Evolutionary conservation across 2,329 filamentous ascomycete species (phyloP).

Genomic region (Coniochaeta sp.): DNA sequence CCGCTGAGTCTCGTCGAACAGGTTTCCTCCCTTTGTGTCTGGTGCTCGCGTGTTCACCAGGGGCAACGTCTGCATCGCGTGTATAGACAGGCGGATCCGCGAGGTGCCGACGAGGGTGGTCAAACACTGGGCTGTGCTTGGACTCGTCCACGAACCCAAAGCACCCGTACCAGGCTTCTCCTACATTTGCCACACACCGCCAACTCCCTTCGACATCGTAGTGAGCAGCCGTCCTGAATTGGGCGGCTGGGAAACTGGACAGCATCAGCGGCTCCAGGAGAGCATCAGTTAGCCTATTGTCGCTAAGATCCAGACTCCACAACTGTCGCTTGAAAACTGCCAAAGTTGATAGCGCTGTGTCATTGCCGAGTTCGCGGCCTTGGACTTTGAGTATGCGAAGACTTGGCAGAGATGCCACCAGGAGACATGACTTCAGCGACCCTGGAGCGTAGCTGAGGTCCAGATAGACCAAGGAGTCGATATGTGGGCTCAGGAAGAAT

Average conservation of each 20-base stretch:
- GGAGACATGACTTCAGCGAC: slow-evolving; percentile 28
- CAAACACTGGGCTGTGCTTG: slow-evolving; percentile 32
- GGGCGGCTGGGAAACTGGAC: slow-evolving; percentile 19
- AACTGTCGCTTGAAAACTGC: slow-evolving; percentile 28
- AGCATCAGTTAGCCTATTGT: slow-evolving; percentile 44
- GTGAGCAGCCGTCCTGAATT: slow-evolving; percentile 18
- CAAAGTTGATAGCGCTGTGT: slow-evolving; percentile 24
- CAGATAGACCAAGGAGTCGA: slow-evolving; percentile 40
- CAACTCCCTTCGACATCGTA: slow-evolving; percentile 40
- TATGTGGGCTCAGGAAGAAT: slow-evolving; percentile 28
- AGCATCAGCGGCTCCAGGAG: slow-evolving; percentile 24
- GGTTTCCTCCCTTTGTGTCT: slow-evolving; percentile 27
- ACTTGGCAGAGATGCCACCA: slow-evolving; percentile 28
- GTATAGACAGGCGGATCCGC: slow-evolving; percentile 39
- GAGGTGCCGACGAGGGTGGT: slow-evolving; percentile 38
- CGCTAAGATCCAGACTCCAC: slow-evolving; percentile 50
- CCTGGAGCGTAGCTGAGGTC: slow-evolving; percentile 44
- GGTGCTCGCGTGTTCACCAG: slow-evolving; percentile 1
- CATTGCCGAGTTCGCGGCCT: slow-evolving; percentile 38
- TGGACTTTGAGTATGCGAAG: slow-evolving; percentile 46
- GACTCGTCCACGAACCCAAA: slow-evolving; percentile 43
- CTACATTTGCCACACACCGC: slow-evolving; percentile 16
- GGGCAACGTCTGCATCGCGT: slow-evolving; percentile 12
- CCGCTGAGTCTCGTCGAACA: slow-evolving; percentile 23
- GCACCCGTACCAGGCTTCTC: slow-evolving; percentile 27